Percentiles rank a stretch among this genome's conserved stretches.
These are phyloP conservation scores for Marasmius oreades DNA, from an alignment of 1,284 basidiomycete species.

Conservation along the genomic window DNA sequence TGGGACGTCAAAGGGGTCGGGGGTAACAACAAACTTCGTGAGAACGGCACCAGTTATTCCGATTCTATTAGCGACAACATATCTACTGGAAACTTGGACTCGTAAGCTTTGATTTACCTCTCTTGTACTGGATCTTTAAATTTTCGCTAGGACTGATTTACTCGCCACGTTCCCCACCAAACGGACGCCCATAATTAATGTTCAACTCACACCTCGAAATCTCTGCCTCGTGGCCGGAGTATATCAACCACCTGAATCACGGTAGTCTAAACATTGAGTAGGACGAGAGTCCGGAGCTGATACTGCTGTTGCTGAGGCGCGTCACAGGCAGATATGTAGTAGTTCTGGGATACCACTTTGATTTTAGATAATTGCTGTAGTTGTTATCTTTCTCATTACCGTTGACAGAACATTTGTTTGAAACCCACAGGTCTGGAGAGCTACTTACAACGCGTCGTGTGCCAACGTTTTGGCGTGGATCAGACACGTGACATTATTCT, in stretches of 20 bases:
- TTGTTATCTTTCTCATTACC: too few relatives aligned
- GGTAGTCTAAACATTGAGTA: conserved; percentile 31
- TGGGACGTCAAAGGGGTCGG: conserved; percentile 93
- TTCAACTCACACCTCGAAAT: conserved; percentile 94
- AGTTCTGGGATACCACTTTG: too few relatives aligned
- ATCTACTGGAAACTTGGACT: conserved; percentile 58
- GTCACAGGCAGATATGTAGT: too few relatives aligned
- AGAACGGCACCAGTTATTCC: conserved; percentile 44
- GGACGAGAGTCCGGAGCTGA: too few relatives aligned
- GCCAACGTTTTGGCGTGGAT: neutral
- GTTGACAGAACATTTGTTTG: too few relatives aligned
- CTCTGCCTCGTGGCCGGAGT: conserved; percentile 86
- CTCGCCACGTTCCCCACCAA: conserved; percentile 93
- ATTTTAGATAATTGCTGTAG: too few relatives aligned
- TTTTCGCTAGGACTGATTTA: conserved; percentile 68
- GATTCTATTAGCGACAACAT: conserved; percentile 31
- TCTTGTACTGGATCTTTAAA: neutral
- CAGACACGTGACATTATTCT: neutral
- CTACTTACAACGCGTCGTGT: neutral
- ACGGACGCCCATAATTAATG: conserved; percentile 87
- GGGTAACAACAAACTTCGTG: conserved; percentile 53
- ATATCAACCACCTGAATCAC: conserved; percentile 53
- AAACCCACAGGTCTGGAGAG: too few relatives aligned
- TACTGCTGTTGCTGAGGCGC: too few relatives aligned
- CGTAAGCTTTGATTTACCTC: conserved; percentile 40